phyloP scores from a whole-genome alignment of 176 grass and related monocot genomes.

The Musa acuminata region DNA sequence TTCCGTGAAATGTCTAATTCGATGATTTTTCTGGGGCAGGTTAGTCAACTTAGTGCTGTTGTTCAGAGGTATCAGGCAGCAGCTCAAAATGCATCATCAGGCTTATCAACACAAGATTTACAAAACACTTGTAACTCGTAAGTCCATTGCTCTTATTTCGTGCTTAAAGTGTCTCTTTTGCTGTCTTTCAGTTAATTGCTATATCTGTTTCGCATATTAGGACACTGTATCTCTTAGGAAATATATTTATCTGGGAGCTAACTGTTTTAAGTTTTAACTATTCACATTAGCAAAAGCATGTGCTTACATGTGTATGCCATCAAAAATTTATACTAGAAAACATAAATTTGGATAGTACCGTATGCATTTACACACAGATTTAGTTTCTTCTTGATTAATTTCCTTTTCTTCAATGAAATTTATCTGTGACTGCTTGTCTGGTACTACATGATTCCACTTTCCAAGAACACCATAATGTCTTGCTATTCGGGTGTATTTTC shows the following conservation, averaged over 20 bases:
- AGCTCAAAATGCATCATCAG: constrained; percentile 46
- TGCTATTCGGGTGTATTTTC: no score
- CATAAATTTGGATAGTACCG: no score
- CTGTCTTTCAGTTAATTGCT: constrained; percentile 12
- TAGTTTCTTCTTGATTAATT: no score
- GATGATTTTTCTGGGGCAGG: constrained; percentile 39
- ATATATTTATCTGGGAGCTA: no score
- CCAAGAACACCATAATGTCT: no score
- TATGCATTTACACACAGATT: no score
- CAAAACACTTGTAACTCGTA: constrained; percentile 94
- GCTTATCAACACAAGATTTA: constrained; percentile 68
- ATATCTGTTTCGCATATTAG: no score
- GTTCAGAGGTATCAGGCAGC: constrained; percentile 80
- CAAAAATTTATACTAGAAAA: no score
- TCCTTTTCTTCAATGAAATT: no score
- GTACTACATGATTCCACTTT: no score
- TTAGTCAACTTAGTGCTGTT: constrained; percentile 72
- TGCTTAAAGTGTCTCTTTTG: constrained; percentile 15
- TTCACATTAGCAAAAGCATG: not conserved
- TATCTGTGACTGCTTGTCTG: no score
- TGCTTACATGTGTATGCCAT: not conserved
- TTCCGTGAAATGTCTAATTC: constrained; percentile 3
- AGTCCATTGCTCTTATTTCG: constrained; percentile 24
- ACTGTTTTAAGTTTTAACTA: not conserved
- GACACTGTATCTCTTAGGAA: no score